These are phyloP conservation scores for Sphaerostilbella broomeana DNA, from an alignment of 2,329 filamentous ascomycete genomes.

Conservation along the genomic window DNA sequence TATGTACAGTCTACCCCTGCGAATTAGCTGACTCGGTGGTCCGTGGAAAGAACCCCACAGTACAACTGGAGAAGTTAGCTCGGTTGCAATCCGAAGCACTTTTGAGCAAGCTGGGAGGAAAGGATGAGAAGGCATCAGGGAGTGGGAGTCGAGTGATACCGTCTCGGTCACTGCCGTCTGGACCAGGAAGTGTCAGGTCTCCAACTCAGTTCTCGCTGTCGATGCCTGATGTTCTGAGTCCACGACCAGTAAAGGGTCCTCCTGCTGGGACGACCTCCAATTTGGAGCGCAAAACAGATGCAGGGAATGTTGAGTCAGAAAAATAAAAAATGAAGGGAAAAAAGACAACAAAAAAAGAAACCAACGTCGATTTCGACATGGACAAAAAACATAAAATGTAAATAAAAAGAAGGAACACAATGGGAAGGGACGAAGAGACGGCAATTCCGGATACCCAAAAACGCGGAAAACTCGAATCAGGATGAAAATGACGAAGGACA, in stretches of 20 bases:
- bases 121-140: conserved; percentile 22
- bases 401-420: too few species aligned
- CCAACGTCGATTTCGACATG: conserved; percentile 6
- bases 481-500: too few species aligned
- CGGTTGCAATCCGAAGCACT: conserved; percentile 59
- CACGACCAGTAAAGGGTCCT: conserved; percentile 37
- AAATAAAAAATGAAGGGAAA: conserved; percentile 2
- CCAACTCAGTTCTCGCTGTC: conserved; percentile 24
- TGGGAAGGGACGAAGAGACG: too few species aligned
- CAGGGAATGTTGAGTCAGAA: conserved; percentile 2
- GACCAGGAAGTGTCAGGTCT: conserved; percentile 38
- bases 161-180: conserved; percentile 44
- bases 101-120: conserved; percentile 43
- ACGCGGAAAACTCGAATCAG: too few species aligned
- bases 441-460: too few species aligned
- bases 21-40: conserved; percentile 47
- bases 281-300: conserved; percentile 26
- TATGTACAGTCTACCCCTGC: conserved; percentile 47
- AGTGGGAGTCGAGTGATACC: conserved; percentile 38
- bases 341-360: conserved; percentile 3
- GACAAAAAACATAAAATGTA: too few species aligned
- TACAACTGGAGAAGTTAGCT: conserved; percentile 63
- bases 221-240: conserved; percentile 29
- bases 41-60: conserved; percentile 58
- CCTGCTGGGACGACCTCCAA: conserved; percentile 24